Evolutionary conservation across 2,329 filamentous ascomycete species (phyloP).

Genomic region (Talaromyces marneffei): DNA sequence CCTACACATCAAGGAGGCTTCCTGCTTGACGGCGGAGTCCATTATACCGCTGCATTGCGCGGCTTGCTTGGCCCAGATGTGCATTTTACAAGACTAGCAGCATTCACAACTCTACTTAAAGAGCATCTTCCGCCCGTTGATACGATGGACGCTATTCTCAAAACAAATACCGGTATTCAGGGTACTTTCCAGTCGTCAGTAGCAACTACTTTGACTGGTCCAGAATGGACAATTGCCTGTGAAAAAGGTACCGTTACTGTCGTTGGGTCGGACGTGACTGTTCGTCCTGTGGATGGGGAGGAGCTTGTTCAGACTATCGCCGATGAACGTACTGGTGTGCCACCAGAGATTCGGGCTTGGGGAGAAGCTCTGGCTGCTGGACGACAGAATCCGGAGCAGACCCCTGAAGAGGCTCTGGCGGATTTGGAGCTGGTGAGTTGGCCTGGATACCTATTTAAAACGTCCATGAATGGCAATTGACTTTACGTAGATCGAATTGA

Average conservation of each 20-base stretch:
- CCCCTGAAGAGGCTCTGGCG: constrained; percentile 47
- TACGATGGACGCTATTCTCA: constrained; percentile 49
- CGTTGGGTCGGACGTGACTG: constrained; percentile 30
- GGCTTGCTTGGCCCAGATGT: constrained; percentile 43
- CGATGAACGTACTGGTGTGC: constrained; percentile 48
- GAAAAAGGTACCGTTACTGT: constrained; percentile 48
- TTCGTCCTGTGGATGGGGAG: constrained; percentile 19
- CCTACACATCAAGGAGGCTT: constrained; percentile 56
- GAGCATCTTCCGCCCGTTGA: constrained; percentile 51
- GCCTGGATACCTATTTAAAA: too few species aligned
- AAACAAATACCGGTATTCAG: constrained; percentile 43
- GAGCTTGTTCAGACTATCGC: constrained; percentile 38
- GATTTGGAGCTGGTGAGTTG: constrained; percentile 43
- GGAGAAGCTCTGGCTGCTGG: constrained; percentile 18
- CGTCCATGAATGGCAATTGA: too few species aligned
- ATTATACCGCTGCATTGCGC: constrained; percentile 49
- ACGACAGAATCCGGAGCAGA: constrained; percentile 28
- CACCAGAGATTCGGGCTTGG: constrained; percentile 45
- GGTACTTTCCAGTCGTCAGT: constrained; percentile 48
- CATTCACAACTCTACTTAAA: constrained; percentile 47
- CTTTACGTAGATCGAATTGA: constrained; percentile 6
- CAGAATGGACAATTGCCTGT: constrained; percentile 46
- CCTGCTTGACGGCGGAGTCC: constrained; percentile 54
- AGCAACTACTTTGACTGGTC: constrained; percentile 47
- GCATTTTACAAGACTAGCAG: constrained; percentile 41